Evolutionary conservation across 768 basidiomycete genomes (phyloP).

Genomic region (Suillus cothurnatus): DNA sequence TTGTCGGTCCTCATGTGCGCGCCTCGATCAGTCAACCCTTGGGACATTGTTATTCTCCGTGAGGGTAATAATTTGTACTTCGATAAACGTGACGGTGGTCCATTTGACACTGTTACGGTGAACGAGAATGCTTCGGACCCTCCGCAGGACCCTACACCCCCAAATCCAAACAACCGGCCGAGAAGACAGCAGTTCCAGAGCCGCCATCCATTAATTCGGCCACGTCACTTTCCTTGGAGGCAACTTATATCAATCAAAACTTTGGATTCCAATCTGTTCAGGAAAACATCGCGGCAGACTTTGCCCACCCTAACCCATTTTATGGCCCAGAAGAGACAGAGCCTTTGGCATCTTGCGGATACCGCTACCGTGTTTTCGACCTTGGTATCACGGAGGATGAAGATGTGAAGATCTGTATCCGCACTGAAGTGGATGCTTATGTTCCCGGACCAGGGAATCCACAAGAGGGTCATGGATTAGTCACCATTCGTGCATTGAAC

Average conservation of each 20-base stretch:
- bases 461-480: conserved; percentile 70
- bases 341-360: conserved; percentile 93
- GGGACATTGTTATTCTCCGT: conserved; percentile 96
- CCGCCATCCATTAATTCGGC: conserved; percentile 89
- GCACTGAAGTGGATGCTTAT: conserved; percentile 96
- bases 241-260: conserved; percentile 98
- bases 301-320: conserved; percentile 93
- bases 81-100: conserved; percentile 97
- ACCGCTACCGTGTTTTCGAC: conserved; percentile 95
- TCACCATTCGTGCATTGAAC: conserved; percentile 94
- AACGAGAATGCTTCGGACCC: conserved; percentile 99
- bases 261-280: conserved; percentile 95
- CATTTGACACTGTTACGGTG: conserved; percentile 96
- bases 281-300: conserved; percentile 70
- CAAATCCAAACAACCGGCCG: conserved; percentile 76
- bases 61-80: conserved; percentile 94
- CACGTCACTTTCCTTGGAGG: conserved; percentile 92
- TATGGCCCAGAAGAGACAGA: conserved; percentile 93
- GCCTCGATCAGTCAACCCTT: conserved; percentile 93
- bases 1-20: conserved; percentile 96
- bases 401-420: conserved; percentile 85
- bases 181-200: conserved; percentile 64
- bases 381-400: conserved; percentile 90
- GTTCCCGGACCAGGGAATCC: conserved; percentile 61
- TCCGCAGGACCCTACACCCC: conserved; percentile 78